A percentile compares a stretch with the other conserved stretches of the same genome.
phyloP scores from a whole-genome alignment of 257 asterid species.

The Fraxinus quadrangulata region DNA sequence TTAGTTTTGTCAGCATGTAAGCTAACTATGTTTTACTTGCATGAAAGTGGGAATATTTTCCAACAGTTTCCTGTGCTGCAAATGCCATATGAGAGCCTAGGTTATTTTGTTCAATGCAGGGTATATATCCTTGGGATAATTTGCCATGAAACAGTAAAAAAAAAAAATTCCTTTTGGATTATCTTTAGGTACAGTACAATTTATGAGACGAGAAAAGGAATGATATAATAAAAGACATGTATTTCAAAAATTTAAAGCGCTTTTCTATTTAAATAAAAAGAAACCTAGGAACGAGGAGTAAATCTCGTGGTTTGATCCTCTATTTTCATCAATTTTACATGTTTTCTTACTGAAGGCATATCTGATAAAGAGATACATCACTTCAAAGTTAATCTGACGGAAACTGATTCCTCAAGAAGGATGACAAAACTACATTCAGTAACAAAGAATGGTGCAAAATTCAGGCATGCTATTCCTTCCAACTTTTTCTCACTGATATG shows the following conservation, averaged over 20 bases:
- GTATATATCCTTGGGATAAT: too few species aligned
- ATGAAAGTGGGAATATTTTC: not conserved
- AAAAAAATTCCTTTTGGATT: too few species aligned
- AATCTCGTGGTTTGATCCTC: not conserved
- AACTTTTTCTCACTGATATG: conserved; percentile 12
- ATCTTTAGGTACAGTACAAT: not conserved
- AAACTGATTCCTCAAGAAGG: conserved; percentile 47
- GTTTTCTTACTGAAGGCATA: conserved; percentile 50
- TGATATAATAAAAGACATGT: not conserved
- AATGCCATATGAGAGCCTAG: not conserved
- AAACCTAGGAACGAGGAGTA: not conserved
- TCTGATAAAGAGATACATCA: conserved; percentile 63
- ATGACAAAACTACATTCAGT: conserved; percentile 57
- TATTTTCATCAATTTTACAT: conserved; percentile 21
- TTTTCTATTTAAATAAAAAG: not conserved
- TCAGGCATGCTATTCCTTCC: conserved; percentile 57
- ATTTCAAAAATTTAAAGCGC: not conserved
- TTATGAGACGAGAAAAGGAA: not conserved
- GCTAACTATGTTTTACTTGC: not conserved
- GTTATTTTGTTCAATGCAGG: not conserved
- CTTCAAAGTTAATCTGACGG: conserved; percentile 54
- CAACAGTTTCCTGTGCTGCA: not conserved
- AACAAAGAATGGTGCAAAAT: conserved; percentile 63
- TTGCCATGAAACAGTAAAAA: too few species aligned
- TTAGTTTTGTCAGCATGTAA: not conserved